Evolutionary conservation across 2,329 filamentous ascomycete genomes (phyloP), one percentile per base, ranked within the genome.

Genomic region (Akanthomyces muscarius): DNA sequence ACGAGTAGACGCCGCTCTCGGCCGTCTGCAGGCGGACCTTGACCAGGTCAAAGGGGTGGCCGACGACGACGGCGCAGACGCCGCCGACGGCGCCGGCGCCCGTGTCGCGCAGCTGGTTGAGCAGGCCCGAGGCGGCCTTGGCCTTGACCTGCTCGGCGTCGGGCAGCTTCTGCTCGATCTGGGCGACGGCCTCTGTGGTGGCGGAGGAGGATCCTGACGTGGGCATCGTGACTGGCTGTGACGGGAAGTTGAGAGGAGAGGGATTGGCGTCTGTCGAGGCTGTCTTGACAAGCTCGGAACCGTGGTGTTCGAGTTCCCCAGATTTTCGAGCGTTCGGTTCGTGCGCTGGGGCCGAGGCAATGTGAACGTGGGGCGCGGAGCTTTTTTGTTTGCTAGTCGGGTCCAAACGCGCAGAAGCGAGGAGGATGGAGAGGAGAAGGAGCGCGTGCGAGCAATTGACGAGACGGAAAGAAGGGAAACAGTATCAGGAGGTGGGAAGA

Each of bases 1-100:
- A 89, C 42, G 82, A 89, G 79, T 99, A 99, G 42, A 97, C 90
- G 55, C 95, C 95, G 77, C 88, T 89, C 78, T 98, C 93, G 42
- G 95, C 92, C 2, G 95, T 99, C 81, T 99, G 95, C 75, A 99
- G 81, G 64, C 95, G 90, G 68, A 99, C 95, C 80, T 99, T 99
- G 76, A 98, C 94, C 70, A 99, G 83, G 75, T 99, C 95, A 74
- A 99, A 99, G 11, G 95, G 95, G 77, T 99, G 95, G 63, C 95
- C 90, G 64, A 98, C 93, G 48, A 99, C 75, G 62, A 99, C 95
- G 63, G 95, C 94, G 80, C 91, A 98, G 54, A 99, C 77, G 70
- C 95, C 95, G 69, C 95, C 95, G 65, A 96, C 96, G 66, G 92
- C 95, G 70, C 95, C 95, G 8, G 94, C 94, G 10, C 84, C 88